Percentiles rank a stretch among this genome's conserved stretches.
These are phyloP conservation scores for Cylindrotheca closterium DNA, from an alignment of 108 stramenopile species.

Conservation along the genomic window DNA sequence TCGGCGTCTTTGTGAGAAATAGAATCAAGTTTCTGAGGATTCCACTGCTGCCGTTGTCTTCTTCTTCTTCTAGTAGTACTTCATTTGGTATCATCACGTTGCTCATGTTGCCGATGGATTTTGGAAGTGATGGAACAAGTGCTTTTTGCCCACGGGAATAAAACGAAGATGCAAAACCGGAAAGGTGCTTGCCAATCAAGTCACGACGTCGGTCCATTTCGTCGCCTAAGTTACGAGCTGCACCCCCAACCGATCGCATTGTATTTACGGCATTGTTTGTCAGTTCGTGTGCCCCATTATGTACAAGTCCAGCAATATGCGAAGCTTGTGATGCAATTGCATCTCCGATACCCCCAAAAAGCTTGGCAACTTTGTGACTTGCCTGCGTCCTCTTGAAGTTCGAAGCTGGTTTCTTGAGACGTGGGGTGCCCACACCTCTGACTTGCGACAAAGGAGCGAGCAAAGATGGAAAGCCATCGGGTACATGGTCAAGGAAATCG, in stretches of 20 bases:
- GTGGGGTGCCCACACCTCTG: slow-evolving; percentile 45
- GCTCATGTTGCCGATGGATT: neutral
- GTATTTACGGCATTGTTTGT: slow-evolving; percentile 14
- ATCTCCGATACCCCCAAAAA: slow-evolving; percentile 31
- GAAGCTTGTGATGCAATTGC: slow-evolving; percentile 26
- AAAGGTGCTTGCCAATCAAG: slow-evolving; percentile 31
- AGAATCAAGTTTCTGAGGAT: slow-evolving; percentile 6
- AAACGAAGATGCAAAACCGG: slow-evolving; percentile 17
- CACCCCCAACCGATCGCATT: slow-evolving; percentile 25
- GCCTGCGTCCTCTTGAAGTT: slow-evolving; percentile 22
- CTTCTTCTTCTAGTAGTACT: slow-evolving; percentile 12
- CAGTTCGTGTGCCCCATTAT: slow-evolving; percentile 19
- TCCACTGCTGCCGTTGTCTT: slow-evolving; percentile 1
- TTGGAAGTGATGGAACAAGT: neutral
- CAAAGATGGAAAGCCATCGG: slow-evolving; percentile 85
- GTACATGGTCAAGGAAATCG: slow-evolving; percentile 69
- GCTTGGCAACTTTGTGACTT: slow-evolving; percentile 29
- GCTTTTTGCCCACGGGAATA: slow-evolving; percentile 4
- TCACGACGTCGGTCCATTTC: slow-evolving; percentile 41
- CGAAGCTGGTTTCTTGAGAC: slow-evolving; percentile 9
- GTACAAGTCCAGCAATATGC: slow-evolving; percentile 25
- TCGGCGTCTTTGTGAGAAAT: slow-evolving; percentile 3
- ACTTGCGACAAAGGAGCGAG: slow-evolving; percentile 78
- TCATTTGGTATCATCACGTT: slow-evolving; percentile 5
- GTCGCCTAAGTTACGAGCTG: slow-evolving; percentile 34